Base-by-base conservation (phyloP, 192 early-diverging fungal species). In the Coemansia sp. region DNA sequence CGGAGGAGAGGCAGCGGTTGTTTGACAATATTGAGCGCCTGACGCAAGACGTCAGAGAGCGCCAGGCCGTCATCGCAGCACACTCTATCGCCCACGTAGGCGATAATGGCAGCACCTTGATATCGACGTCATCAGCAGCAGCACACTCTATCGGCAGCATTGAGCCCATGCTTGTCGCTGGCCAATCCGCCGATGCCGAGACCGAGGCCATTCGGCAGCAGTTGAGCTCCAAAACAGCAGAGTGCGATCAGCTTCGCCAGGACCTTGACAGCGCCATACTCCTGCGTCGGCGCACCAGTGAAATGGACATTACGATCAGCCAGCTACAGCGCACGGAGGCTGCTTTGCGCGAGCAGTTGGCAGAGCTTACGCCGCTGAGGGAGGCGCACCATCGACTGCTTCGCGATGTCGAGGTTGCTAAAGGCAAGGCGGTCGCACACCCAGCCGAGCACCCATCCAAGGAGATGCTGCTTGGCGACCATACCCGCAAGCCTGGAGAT, bases 21-120 rank as follows among this genome's bases (percentile, higher is more conserved):
- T 50, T 83, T 31, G 81, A 83, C 75, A 83, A 83, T 62, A 72
- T 71, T 29, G 81, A 83, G 52, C 81, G 81, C 1, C 67, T 83
- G 3, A 72, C 66, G 20, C 75, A 64, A 38, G 81, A 83, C 39
- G 64, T 73, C 27, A 69, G 52, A 11, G 68, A 65, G 40, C 52
- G 75, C 20, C 67, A 76, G 20, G 60, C 68, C n/a, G 61, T 34
- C 22, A 62, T 62, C 38, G 34, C 61, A 5, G 39, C 61, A 6
- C 61, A 27, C 4, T 38, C 34, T 22, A 41, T 24, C 22, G 20
- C 38, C 39, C 61, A 41, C 12, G 64, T 18, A 41, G 11, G 61
- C 20, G 61, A 38, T 34, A 27, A 18, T 31, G 55, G 29, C 16
- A 40, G 16, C 4, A 24, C 61, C 10, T n/a, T 24, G n/a, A 8